Percentiles rank a stretch among this genome's conserved stretches.
Evolutionary conservation across 768 basidiomycete genomes (phyloP).

Genomic region (Amyloporia xantha): DNA sequence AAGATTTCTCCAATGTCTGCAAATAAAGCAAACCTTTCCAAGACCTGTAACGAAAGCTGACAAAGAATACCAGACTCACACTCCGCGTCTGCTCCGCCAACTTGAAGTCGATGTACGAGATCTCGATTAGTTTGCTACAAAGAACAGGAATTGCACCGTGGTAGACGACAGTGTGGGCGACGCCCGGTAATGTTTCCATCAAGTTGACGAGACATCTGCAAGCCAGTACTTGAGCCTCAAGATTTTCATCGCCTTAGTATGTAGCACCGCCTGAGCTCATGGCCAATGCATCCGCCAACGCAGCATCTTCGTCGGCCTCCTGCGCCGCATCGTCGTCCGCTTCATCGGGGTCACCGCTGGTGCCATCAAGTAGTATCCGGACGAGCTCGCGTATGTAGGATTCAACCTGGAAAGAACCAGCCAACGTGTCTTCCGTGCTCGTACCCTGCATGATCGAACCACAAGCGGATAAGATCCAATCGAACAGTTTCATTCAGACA

Average conservation of each 20-base stretch:
- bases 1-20: conserved; percentile 97
- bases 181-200: conserved; percentile 97
- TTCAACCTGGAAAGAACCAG: conserved; percentile 93
- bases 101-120: conserved; percentile 97
- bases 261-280: conserved; percentile 61
- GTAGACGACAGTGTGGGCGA: conserved; percentile 93
- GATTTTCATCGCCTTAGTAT: conserved; percentile 75
- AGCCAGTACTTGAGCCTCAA: conserved; percentile 92
- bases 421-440: conserved; percentile 94
- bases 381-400: conserved; percentile 89
- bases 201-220: conserved; percentile 96
- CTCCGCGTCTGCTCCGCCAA: conserved; percentile 95
- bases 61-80: conserved; percentile 46
- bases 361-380: conserved; percentile 84
- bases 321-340: conserved; percentile 59
- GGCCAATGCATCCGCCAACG: conserved; percentile 81
- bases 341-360: conserved; percentile 61
- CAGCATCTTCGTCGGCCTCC: conserved; percentile 77
- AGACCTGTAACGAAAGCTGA: conserved; percentile 6
- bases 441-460: too few relatives aligned
- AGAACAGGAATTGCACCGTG: conserved; percentile 96
- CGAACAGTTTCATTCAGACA: too few relatives aligned
- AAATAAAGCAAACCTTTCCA: conserved; percentile 14
- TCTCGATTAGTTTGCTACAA: conserved; percentile 95
- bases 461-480: too few relatives aligned